These are phyloP conservation scores for Alternaria dauci DNA, from an alignment of 2,329 filamentous ascomycete species.

Conservation along the genomic window DNA sequence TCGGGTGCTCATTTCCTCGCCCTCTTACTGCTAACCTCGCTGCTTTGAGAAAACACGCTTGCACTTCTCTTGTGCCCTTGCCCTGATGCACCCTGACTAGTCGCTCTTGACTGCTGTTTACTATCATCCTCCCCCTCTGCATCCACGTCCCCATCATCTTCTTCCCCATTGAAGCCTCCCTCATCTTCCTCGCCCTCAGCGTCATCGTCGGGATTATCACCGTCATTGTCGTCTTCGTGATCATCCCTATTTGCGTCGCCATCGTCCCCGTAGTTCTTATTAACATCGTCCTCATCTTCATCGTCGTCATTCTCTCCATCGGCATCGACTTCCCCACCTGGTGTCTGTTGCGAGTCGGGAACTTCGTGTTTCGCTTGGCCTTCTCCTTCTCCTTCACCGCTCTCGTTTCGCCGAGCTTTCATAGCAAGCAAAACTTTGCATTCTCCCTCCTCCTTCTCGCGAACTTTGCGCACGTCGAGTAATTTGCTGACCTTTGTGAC, in stretches of 20 bases:
- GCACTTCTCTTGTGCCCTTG: constrained; percentile 76
- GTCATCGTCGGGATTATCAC: constrained; percentile 45
- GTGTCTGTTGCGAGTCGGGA: constrained; percentile 29
- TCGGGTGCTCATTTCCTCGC: constrained; percentile 36
- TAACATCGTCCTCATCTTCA: constrained; percentile 18
- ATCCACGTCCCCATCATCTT: constrained; percentile 34
- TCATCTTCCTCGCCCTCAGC: constrained; percentile 28
- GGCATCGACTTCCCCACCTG: constrained; percentile 32
- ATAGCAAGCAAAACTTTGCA: constrained; percentile 52
- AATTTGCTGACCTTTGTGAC: constrained; percentile 72
- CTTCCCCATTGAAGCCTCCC: constrained; percentile 41
- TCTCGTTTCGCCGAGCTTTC: constrained; percentile 38
- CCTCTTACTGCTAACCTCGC: constrained; percentile 45
- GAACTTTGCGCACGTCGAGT: constrained; percentile 76
- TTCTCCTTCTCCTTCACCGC: constrained; percentile 16
- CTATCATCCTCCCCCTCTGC: constrained; percentile 47
- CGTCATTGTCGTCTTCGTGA: constrained; percentile 25
- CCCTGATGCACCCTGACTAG: constrained; percentile 28
- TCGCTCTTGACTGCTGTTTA: constrained; percentile 40
- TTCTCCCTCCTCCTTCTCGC: constrained; percentile 79
- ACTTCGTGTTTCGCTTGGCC: constrained; percentile 30
- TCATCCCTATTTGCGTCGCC: constrained; percentile 32
- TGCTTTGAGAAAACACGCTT: constrained; percentile 73
- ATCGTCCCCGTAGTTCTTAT: constrained; percentile 33
- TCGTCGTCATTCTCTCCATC: constrained; percentile 26